These are phyloP conservation scores for Chalciporus chontae DNA, from an alignment of 768 basidiomycete genomes.

Conservation along the genomic window DNA sequence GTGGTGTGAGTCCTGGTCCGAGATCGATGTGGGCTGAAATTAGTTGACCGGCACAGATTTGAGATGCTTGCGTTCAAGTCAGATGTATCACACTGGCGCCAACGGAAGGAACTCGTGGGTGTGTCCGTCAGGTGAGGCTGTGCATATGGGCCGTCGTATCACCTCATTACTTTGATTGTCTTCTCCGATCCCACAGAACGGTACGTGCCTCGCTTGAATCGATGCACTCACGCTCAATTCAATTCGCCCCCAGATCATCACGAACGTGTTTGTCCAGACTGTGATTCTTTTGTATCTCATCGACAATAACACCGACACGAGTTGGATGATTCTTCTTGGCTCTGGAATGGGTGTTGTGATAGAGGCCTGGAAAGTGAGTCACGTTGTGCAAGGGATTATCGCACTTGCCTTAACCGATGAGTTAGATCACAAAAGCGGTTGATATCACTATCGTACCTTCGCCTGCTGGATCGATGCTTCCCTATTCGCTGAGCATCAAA, in stretches of 20 bases:
- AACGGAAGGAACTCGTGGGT: slow-evolving; percentile 91
- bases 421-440: slow-evolving; percentile 83
- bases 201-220: slow-evolving; percentile 35
- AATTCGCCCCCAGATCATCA: slow-evolving; percentile 54
- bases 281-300: slow-evolving; percentile 90
- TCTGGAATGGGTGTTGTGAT: slow-evolving; percentile 78
- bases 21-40: slow-evolving; percentile 1
- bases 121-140: slow-evolving; percentile 79
- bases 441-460: slow-evolving; percentile 71
- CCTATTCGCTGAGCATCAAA: slow-evolving; percentile 79
- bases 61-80: slow-evolving; percentile 96
- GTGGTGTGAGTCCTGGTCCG: slow-evolving; percentile 56
- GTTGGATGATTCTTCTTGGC: slow-evolving; percentile 94
- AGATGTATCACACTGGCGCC: slow-evolving; percentile 93
- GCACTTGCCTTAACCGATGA: slow-evolving; percentile 14
- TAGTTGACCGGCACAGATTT: slow-evolving; percentile 49
- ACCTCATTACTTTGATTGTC: slow-evolving; percentile 15
- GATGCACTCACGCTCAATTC: slow-evolving; percentile 11
- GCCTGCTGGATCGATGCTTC: slow-evolving; percentile 61
- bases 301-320: slow-evolving; percentile 93
- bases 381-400: slow-evolving; percentile 7
- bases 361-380: slow-evolving; percentile 89
- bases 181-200: slow-evolving; percentile 41
- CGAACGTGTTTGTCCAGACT: slow-evolving; percentile 91
- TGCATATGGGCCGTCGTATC: slow-evolving; percentile 8